Evolutionary conservation across 2,329 filamentous ascomycete genomes (phyloP), one percentile per base, ranked within the genome.

Genomic region (Emmonsiellopsis sp.): DNA sequence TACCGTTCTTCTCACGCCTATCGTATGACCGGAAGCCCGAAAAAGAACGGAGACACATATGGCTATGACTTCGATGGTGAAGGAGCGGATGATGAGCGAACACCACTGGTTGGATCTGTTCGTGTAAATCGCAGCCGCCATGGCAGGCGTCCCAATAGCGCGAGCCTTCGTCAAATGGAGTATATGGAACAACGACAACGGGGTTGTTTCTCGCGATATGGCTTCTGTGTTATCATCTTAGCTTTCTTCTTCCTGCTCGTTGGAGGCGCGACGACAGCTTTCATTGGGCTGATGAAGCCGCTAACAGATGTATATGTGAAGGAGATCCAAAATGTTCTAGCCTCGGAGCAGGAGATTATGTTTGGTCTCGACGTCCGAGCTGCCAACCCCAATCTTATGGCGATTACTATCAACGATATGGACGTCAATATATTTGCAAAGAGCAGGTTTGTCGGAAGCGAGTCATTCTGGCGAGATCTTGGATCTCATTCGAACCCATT

Each of bases 361-460:
- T 81, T 97, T 63, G 92, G 98, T 68, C 74, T 98, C 48, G 83
- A 88, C 17, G 88, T 98, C 55, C 83, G 83, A 60, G 93, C 92
- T 0, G 78, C 92, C 61, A 98, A 98, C 66, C 91, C 92, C 1
- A 98, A 97, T 61, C 84, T 96, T 42, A 86, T 97, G 40, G 84
- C 89, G 2, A 86, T 98, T 42, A 86, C 86, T 2, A 83, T 98
- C 39, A 84, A 87, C 58, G 84, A 91, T 46, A 86, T 94, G 65
- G 90, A 97, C 66, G 78, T 97, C 54, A 90, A 94, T 63, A 81
- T 98, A 34, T 97, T 97, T 69, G 93, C 93, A 33, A 95, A 94
- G 70, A 96, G 90, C 55, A 88, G 87, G 56, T 87, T 92, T 65
- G 87, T 92, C 10, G 87, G 88, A n/a, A 76, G 74, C 9, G 77